Evolutionary conservation across 129 eudicot species (phyloP), one percentile per base, ranked within the genome.

Genomic region (Erigeron canadensis): DNA sequence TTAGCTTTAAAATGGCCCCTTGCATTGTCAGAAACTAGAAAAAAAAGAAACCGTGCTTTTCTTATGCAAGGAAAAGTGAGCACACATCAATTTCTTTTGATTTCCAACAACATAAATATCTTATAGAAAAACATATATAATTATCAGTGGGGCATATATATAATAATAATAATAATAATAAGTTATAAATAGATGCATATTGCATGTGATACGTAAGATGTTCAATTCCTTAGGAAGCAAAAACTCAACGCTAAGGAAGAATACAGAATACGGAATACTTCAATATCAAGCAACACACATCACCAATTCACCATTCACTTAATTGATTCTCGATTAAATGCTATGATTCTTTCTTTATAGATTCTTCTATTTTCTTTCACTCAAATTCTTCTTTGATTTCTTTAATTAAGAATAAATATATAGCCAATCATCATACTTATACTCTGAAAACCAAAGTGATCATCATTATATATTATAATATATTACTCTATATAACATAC

Each of bases 271-370:
- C 34, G 34, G 34, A 28, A 28, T 62, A 70, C 71, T 77, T 79
- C 75, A 79, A 65, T 67, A 39, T 79, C 83, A 79, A 73, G 83
- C 79, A 79, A 73, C 63, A 23, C 40, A 63, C 81, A 61, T 70
- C 76, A 77, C 81, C 81, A 70, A 70, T 77, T 70, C 76, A 77
- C 81, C 81, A 61, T 77, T 77, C 76, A 77, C 56, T 77, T 41
- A 3, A n/a, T 57, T 23, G 64, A 67, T 76, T 69, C 76, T 51
- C 70, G 3, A 28, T 28, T 28, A 60, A 59, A 68, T 76, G 81
- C 65, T 47, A 69, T 59, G 75, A 69, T 77, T 70, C 81, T 77
- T 50, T 51, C 81, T 77, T 77, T 77, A 50, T 21, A 62, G 65
- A 77, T 77, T 70, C 76, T 65, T 53, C 10, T 39, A n/a, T 8